These are phyloP conservation scores for Eutrema heterophyllum DNA, from an alignment of 345 rosid genomes.

Conservation along the genomic window DNA sequence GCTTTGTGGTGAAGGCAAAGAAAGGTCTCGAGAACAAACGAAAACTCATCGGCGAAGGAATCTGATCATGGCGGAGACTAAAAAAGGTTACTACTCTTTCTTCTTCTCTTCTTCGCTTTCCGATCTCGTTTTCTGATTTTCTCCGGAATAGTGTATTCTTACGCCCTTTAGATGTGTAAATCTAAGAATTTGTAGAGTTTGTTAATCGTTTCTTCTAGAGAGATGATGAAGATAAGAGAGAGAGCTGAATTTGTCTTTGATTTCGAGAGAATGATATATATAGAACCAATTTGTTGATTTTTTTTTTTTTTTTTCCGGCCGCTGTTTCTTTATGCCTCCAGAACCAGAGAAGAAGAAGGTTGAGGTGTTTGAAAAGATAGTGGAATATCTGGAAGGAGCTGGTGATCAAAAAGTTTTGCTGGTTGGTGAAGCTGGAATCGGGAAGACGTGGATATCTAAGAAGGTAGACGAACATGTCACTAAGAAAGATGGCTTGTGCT, in stretches of 20 bases:
- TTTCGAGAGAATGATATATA: no score
- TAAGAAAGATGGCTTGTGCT: not conserved
- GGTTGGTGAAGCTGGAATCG: constrained; percentile 36
- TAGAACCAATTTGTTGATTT: no score
- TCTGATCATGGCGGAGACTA: not conserved
- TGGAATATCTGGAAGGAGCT: not conserved
- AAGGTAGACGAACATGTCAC: not conserved
- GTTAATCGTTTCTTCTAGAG: no score
- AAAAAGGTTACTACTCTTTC: not conserved
- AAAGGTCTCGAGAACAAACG: not conserved
- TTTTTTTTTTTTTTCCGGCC: no score
- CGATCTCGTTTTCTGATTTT: no score
- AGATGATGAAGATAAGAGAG: no score
- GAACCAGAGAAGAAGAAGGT: not conserved
- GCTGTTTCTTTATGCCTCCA: no score
- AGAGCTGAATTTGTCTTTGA: no score
- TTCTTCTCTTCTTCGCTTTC: no score
- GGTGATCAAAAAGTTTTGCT: constrained; percentile 18
- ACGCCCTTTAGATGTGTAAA: no score
- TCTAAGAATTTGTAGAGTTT: no score
- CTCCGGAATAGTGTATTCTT: no score
- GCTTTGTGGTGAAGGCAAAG: not conserved
- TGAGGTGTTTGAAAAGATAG: not conserved
- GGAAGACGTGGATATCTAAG: constrained; percentile 51
- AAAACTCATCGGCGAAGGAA: not conserved